phyloP scores from a whole-genome alignment of 768 basidiomycete species.

The Xanthoconium stramineum region DNA sequence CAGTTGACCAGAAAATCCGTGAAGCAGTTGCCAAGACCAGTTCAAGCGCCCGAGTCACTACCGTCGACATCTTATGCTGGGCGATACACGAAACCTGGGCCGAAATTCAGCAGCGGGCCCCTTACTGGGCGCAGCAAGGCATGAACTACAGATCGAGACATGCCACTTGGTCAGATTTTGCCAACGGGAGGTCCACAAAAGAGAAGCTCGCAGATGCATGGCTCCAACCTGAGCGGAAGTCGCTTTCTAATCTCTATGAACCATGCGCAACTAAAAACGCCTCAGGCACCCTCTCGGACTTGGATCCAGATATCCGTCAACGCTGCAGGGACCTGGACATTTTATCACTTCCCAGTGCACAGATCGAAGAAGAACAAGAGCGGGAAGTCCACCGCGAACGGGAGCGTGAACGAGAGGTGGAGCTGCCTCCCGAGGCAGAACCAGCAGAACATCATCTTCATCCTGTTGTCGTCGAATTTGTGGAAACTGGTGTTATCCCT shows the following conservation, averaged over 20 bases:
- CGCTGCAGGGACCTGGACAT: slow-evolving; percentile 13
- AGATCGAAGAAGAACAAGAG: slow-evolving; percentile 43
- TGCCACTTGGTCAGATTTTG: slow-evolving; percentile 12
- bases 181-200: neutral
- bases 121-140: slow-evolving; percentile 23
- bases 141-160: slow-evolving; percentile 4
- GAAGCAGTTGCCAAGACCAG: slow-evolving; percentile 9
- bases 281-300: neutral
- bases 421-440: slow-evolving; percentile 31
- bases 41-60: neutral
- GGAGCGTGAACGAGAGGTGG: slow-evolving; percentile 37
- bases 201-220: neutral
- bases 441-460: slow-evolving; percentile 17
- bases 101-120: slow-evolving; percentile 14
- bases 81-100: neutral
- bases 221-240: slow-evolving; percentile 21
- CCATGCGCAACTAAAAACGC: neutral
- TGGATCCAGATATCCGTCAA: slow-evolving; percentile 1
- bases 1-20: slow-evolving; percentile 37
- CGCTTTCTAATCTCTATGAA: slow-evolving; percentile 26
- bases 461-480: slow-evolving; percentile 7
- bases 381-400: slow-evolving; percentile 41
- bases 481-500: slow-evolving; percentile 27
- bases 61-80: slow-evolving; percentile 31
- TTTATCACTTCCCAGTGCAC: slow-evolving; percentile 5